Percentiles rank a stretch among this genome's conserved stretches.
These are phyloP conservation scores for Lepidium africanum DNA, from an alignment of 345 rosid genomes.

Conservation along the genomic window DNA sequence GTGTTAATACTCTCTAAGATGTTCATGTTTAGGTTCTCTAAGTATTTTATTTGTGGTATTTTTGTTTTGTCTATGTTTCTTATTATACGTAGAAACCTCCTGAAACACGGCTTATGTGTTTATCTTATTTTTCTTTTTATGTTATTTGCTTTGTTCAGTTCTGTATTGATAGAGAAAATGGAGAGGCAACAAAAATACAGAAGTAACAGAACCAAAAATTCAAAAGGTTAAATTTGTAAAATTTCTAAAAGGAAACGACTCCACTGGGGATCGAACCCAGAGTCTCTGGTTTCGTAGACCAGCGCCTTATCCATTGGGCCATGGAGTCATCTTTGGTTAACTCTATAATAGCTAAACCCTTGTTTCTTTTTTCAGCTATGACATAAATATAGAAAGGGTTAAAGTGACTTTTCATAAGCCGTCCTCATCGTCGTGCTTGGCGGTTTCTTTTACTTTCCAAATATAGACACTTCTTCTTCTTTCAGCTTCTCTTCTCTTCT, in stretches of 20 bases:
- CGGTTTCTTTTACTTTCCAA: slow-evolving; percentile 11
- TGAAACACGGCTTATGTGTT: too few species aligned
- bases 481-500: neutral
- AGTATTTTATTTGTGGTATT: slow-evolving; percentile 1
- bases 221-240: too few species aligned
- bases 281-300: slow-evolving; percentile 90
- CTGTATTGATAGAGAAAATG: too few species aligned
- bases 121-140: too few species aligned
- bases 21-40: neutral
- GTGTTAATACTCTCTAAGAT: neutral
- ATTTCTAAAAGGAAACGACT: slow-evolving; percentile 31
- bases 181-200: too few species aligned
- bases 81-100: neutral
- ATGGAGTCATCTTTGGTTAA: slow-evolving; percentile 20
- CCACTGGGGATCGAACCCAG: slow-evolving; percentile 89
- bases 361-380: neutral
- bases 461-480: neutral
- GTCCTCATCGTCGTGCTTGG: slow-evolving; percentile 10
- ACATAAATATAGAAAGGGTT: neutral
- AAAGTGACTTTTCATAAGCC: neutral
- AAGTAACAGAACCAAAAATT: too few species aligned
- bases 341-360: too few species aligned
- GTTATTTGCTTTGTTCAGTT: too few species aligned
- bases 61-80: slow-evolving; percentile 3
- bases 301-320: slow-evolving; percentile 84